Evolutionary conservation across 2,329 filamentous ascomycete genomes (phyloP), one percentile per base, ranked within the genome.

Genomic region (Cordyceps sp.): DNA sequence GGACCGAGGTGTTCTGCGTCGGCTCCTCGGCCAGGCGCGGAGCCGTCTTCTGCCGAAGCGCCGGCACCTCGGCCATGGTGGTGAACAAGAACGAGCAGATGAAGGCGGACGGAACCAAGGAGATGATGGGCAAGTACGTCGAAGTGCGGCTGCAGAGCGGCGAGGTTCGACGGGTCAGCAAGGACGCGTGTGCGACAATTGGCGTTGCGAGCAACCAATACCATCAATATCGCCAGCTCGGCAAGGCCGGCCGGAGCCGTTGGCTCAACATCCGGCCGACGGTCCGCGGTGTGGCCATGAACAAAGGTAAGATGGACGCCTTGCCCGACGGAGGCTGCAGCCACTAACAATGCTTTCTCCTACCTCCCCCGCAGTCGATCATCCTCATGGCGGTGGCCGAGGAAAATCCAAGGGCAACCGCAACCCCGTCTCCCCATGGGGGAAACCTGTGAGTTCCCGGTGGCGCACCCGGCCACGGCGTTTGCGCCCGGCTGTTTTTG

Each of bases 321-420:
- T 2, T 15, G 8, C 14, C 4, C 13, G 12, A 12, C 4, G 5
- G 13, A 5, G 3, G 19, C n/a, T 2, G 13, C 21, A 20, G 6
- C 12, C 19, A 12, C 34, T 36, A 13, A 36, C 23, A 4, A 7
- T 18, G 6, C 7, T 55, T 17, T 8, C 4, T 10, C 24, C 22
- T 18, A 6, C 7, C 55, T 17, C 8, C 4, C 17, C 24, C 22
- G 28, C 46, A 74, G 81, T 76, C 46, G 90, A 98, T 50, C 90
- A 98, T 68, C 90, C 90, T 49, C 90, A 98, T 57, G 90, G 90
- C 71, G 90, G 90, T 80, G 90, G 90, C 59, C 75, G 92, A 68
- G 90, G 90, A 64, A 98, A 98, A 64, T 94, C 85, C 36, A 98
- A 98, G 82, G 85, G 90, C 73, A 93, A 94, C 53, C 75, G 86